Evolutionary conservation across 2,329 filamentous ascomycete genomes (phyloP).

Genomic region (Harringtonia lauricola): DNA sequence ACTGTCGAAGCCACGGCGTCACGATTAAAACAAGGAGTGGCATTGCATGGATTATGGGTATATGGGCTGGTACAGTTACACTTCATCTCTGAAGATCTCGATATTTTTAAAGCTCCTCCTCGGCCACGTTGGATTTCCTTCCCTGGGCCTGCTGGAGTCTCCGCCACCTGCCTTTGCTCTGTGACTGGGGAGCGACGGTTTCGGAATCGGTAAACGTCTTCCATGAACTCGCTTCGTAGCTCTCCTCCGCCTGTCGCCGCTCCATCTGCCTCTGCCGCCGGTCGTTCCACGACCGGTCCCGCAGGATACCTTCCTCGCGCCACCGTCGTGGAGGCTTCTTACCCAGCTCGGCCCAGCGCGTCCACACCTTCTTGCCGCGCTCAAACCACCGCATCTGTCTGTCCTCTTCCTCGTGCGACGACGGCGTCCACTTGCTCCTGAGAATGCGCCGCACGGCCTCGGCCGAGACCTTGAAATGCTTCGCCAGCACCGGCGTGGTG

Average conservation of each 20-base stretch:
- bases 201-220: too few relatives aligned
- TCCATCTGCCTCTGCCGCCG: slow-evolving; percentile 4
- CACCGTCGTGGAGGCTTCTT: slow-evolving; percentile 50
- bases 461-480: slow-evolving; percentile 74
- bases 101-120: background rate
- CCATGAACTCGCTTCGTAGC: too few relatives aligned
- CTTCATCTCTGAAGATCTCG: background rate
- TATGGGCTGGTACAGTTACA: too few relatives aligned
- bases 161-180: background rate
- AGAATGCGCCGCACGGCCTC: slow-evolving; percentile 84
- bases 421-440: slow-evolving; percentile 63
- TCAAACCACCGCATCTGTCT: slow-evolving; percentile 51
- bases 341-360: slow-evolving; percentile 46
- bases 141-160: background rate
- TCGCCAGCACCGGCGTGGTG: slow-evolving; percentile 60
- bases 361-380: slow-evolving; percentile 49
- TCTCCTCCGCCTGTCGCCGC: background rate
- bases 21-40: too few relatives aligned
- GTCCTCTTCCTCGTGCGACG: slow-evolving; percentile 40
- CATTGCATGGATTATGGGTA: too few relatives aligned
- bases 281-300: slow-evolving; percentile 11
- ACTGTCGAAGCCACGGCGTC: too few relatives aligned
- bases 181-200: too few relatives aligned
- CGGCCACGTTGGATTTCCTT: background rate
- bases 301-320: slow-evolving; percentile 36